A percentile compares a stretch with the other conserved stretches of the same genome.
phyloP scores from a whole-genome alignment of 116 monocot genomes.

The Papilionanthe hybrid region DNA sequence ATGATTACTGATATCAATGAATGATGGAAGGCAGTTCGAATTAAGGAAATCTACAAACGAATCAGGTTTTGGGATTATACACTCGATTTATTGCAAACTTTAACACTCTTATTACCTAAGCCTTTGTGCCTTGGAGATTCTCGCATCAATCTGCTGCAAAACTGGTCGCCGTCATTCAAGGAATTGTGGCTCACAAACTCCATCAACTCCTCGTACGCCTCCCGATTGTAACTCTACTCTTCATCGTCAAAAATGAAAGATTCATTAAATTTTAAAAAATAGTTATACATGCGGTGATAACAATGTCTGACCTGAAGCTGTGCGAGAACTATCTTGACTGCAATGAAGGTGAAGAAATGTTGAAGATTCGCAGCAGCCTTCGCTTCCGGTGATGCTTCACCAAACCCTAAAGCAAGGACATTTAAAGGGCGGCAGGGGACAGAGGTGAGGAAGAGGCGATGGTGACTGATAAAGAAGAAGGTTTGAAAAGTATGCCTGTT shows the following conservation, averaged over 20 bases:
- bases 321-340: slow-evolving; percentile 60
- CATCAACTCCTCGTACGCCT: slow-evolving; percentile 75
- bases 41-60: not conserved
- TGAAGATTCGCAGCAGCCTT: slow-evolving; percentile 79
- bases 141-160: slow-evolving; percentile 66
- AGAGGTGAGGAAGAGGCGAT: not conserved
- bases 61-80: not conserved
- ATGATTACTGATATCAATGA: too few species aligned
- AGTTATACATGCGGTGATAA: not conserved
- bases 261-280: not conserved
- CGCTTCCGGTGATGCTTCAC: slow-evolving; percentile 79
- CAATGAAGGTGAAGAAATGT: slow-evolving; percentile 80
- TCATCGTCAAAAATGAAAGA: slow-evolving; percentile 1
- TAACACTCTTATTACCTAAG: slow-evolving; percentile 34
- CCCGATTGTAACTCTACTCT: slow-evolving; percentile 80
- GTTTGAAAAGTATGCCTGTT: not conserved
- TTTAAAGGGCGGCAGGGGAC: not conserved
- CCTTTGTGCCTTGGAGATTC: slow-evolving; percentile 69
- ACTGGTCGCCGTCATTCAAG: slow-evolving; percentile 68
- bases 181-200: slow-evolving; percentile 55
- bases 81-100: not conserved
- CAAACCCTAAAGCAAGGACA: slow-evolving; percentile 42
- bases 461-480: not conserved
- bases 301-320: slow-evolving; percentile 55
- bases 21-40: too few species aligned